Conservation (phyloP, 768 basidiomycete species). For the Boletus eberwhitei region DNA sequence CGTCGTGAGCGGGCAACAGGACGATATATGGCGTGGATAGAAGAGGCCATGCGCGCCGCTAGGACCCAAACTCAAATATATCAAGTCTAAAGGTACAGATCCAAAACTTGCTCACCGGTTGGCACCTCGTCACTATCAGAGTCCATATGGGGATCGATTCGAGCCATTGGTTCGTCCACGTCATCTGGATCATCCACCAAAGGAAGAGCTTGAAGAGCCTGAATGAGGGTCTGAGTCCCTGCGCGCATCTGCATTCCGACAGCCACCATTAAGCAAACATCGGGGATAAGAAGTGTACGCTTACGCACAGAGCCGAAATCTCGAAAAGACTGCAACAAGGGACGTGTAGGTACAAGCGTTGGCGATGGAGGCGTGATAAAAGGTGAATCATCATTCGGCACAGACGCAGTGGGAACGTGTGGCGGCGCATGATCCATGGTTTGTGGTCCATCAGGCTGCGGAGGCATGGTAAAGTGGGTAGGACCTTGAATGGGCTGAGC, state of each 20-base stretch:
- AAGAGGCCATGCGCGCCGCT: constrained; percentile 65
- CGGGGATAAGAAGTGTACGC: background rate
- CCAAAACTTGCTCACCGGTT: constrained; percentile 33
- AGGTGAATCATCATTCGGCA: constrained; percentile 49
- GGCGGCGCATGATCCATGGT: background rate
- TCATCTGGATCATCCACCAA: constrained; percentile 70
- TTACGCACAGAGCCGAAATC: constrained; percentile 68
- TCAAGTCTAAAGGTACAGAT: background rate
- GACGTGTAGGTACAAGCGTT: constrained; percentile 40
- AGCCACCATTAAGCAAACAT: background rate
- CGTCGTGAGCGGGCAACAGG: constrained; percentile 69
- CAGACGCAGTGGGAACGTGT: constrained; percentile 8
- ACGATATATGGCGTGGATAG: constrained; percentile 84
- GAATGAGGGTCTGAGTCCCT: constrained; percentile 86
- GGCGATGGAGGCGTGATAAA: constrained; percentile 78
- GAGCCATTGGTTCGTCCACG: constrained; percentile 55
- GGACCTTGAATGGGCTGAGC: constrained; percentile 12
- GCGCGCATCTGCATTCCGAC: constrained; percentile 63
- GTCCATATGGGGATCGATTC: constrained; percentile 39
- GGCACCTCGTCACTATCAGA: constrained; percentile 66
- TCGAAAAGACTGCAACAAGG: constrained; percentile 51
- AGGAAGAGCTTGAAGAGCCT: constrained; percentile 82
- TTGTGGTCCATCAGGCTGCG: constrained; percentile 18
- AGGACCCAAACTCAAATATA: constrained; percentile 2
- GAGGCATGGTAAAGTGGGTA: constrained; percentile 15